These are phyloP conservation scores for Xylaria multiplex DNA, from an alignment of 2,329 filamentous ascomycete genomes.

Conservation along the genomic window DNA sequence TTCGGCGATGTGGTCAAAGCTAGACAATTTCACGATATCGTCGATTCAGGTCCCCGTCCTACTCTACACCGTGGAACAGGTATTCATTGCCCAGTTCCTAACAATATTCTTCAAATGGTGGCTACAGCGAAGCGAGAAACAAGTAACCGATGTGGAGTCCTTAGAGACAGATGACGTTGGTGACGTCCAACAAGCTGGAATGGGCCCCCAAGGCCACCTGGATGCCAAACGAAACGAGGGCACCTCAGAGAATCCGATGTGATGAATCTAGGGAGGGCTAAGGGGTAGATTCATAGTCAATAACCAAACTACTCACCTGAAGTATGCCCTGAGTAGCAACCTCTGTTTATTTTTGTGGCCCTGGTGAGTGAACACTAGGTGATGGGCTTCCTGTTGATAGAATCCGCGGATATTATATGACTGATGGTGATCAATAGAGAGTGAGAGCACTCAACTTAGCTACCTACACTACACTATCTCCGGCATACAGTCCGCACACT, in stretches of 20 bases:
- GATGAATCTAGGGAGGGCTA: background rate
- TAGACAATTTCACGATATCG: constrained; percentile 63
- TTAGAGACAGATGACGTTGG: constrained; percentile 26
- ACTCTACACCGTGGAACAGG: constrained; percentile 69
- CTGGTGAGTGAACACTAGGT: background rate
- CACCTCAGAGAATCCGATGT: constrained; percentile 1
- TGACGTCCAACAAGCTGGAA: constrained; percentile 18
- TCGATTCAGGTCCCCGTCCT: constrained; percentile 72
- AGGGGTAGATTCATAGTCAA: background rate
- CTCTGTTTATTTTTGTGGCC: background rate
- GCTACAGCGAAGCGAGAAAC: constrained; percentile 48
- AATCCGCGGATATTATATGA: too few relatives aligned
- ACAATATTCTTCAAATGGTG: constrained; percentile 58
- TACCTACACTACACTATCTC: too few relatives aligned
- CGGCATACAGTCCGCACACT: too few relatives aligned
- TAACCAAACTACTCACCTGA: background rate
- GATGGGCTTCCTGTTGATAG: too few relatives aligned
- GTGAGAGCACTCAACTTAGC: too few relatives aligned
- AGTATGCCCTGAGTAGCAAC: background rate
- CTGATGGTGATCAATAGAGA: too few relatives aligned
- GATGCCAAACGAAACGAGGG: background rate
- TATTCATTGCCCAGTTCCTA: constrained; percentile 49
- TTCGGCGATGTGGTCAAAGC: constrained; percentile 72
- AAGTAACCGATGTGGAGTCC: constrained; percentile 40
- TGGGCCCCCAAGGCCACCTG: background rate